These are phyloP conservation scores for Lenwebbia sp. DNA, from an alignment of 345 rosid species.

Conservation along the genomic window DNA sequence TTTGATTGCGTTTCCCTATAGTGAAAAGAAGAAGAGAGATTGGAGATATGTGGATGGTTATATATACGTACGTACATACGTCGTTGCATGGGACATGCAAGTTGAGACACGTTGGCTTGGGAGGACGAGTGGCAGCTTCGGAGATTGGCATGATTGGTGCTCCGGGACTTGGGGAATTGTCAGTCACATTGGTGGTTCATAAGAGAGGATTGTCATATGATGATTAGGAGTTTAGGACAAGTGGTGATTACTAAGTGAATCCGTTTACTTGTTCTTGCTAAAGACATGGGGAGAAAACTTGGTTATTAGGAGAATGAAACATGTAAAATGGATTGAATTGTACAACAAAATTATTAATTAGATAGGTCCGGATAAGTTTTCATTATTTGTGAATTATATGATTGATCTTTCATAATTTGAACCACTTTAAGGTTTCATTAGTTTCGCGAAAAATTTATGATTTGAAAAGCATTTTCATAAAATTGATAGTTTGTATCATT, in stretches of 20 bases:
- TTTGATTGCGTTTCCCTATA: background rate
- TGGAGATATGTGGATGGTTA: background rate
- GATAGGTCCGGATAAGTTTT: background rate
- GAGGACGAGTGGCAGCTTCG: background rate
- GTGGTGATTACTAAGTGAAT: background rate
- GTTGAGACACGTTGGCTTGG: background rate
- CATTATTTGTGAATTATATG: background rate
- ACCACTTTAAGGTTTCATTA: rapidly evolving
- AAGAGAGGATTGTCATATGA: background rate
- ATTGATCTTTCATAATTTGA: background rate
- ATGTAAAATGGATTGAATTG: background rate
- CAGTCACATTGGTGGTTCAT: background rate
- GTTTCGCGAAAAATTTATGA: rapidly evolving
- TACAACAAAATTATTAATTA: background rate
- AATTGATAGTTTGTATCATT: background rate
- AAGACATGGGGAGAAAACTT: background rate
- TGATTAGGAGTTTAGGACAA: background rate
- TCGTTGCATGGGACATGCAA: background rate
- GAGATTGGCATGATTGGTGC: background rate
- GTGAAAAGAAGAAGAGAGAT: background rate
- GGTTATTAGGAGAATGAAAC: background rate
- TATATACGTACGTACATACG: background rate
- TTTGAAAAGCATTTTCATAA: background rate
- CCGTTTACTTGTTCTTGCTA: background rate
- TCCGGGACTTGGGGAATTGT: background rate